Base-by-base conservation (phyloP, 352 stramenopile genomes). In the Phytophthora boehmeriae region DNA sequence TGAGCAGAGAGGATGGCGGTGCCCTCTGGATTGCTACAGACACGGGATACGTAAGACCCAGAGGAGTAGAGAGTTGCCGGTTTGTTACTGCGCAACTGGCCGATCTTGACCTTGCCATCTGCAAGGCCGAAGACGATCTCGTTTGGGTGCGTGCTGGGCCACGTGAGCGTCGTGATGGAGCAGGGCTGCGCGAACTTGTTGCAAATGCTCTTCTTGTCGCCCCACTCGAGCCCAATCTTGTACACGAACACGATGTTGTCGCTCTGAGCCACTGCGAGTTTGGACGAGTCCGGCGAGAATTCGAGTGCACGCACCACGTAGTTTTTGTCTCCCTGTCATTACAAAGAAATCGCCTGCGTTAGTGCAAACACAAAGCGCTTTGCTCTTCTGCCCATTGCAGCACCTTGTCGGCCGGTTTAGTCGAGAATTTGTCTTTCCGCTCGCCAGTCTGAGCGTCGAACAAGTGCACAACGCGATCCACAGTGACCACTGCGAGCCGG, bases 191-290 rank as follows among this genome's bases (percentile, higher is more conserved):
- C 69, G 57, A 98, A 98, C 72, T 98, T 98, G 80, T 98, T 98
- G 76, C 93, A 98, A 42, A 98, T 98, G 69, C 80, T 96, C 69
- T 98, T 98, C 71, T 98, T 98, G 68, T 98, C 94, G 13, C 87
- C 87, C 89, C 90, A 98, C 28, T 98, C 93, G 22, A 96, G 54
- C 0, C 94, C 90, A 43, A 98, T 90, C 73, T 98, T 98, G 78
- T 98, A 98, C 48, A 98, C 93, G 66, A 98, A 98, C 5, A 98
- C 89, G 54, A 98, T 98, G 73, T 97, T 98, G 79, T 98, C 95
- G 65, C 80, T 97, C 74, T 98, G 95, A 1, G 95, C 95, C n/a
- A 98, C 86, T 22, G 95, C 95, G 28, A 98, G 88, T 68, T 97
- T 98, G 67, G 86, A 88, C 35, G 86, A 97, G 61, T 98, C 90